Conservation (phyloP, 23 red algal species). For the Gracilaria caudata region DNA sequence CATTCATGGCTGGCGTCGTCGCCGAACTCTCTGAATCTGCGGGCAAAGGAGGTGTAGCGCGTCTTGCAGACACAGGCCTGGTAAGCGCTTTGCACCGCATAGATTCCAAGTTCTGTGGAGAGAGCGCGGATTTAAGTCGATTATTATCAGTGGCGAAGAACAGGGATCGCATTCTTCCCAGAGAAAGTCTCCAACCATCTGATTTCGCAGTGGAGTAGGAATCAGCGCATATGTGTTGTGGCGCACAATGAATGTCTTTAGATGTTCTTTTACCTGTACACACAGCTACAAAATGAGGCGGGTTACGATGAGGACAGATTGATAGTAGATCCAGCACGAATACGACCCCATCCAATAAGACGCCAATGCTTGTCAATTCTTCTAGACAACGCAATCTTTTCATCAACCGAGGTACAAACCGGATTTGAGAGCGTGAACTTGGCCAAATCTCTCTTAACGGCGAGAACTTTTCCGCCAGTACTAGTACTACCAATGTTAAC, state of each 20-base stretch:
- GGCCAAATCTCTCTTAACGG: slow-evolving; percentile 92
- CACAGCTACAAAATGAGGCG: neutral
- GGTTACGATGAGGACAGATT: slow-evolving; percentile 46
- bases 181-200: slow-evolving; percentile 10
- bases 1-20: slow-evolving; percentile 82
- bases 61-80: slow-evolving; percentile 50
- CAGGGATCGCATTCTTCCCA: slow-evolving; percentile 20
- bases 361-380: slow-evolving; percentile 98
- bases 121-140: neutral
- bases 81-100: slow-evolving; percentile 52
- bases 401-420: slow-evolving; percentile 90
- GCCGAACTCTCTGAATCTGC: slow-evolving; percentile 40
- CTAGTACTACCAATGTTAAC: slow-evolving; percentile 97
- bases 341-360: slow-evolving; percentile 99
- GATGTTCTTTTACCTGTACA: slow-evolving; percentile 38
- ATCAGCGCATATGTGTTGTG: no score
- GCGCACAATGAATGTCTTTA: neutral
- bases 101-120: slow-evolving; percentile 15
- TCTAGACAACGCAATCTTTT: slow-evolving; percentile 97
- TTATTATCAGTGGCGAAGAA: slow-evolving; percentile 1
- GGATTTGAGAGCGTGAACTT: slow-evolving; percentile 87
- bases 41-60: slow-evolving; percentile 42
- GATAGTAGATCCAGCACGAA: slow-evolving; percentile 77
- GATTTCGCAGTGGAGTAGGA: neutral
- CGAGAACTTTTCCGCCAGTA: slow-evolving; percentile 91